These are phyloP conservation scores for Debaryomyces prosopidis DNA, from an alignment of 805 yeast genomes.

Conservation along the genomic window DNA sequence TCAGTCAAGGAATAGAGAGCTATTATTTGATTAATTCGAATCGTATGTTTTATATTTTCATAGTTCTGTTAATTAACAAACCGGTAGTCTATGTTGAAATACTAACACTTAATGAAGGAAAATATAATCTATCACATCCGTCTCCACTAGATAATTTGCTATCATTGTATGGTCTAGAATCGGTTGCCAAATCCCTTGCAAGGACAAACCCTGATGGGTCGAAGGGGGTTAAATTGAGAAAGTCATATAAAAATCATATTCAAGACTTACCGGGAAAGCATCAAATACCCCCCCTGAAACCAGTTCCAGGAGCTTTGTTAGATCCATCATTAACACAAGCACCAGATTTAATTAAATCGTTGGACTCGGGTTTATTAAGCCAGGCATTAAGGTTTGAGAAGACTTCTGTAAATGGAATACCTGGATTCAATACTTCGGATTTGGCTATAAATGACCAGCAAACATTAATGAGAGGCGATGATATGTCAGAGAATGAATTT, in stretches of 20 bases:
- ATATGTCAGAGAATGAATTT: conserved; percentile 35
- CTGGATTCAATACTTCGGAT: conserved; percentile 70
- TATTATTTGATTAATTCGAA: conserved; percentile 19
- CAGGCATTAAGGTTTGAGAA: conserved; percentile 60
- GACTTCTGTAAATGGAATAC: conserved; percentile 68
- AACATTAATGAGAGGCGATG: conserved; percentile 41
- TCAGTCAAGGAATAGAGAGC: conserved; percentile 8
- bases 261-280: conserved; percentile 82
- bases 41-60: conserved; percentile 13
- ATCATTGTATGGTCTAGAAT: conserved; percentile 63
- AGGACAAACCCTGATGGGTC: conserved; percentile 85
- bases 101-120: conserved; percentile 17
- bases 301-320: conserved; percentile 34
- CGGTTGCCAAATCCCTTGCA: conserved; percentile 77
- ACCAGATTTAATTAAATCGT: conserved; percentile 48
- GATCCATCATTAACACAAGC: conserved; percentile 37
- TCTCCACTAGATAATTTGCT: conserved; percentile 76
- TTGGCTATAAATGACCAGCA: conserved; percentile 60
- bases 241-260: conserved; percentile 92
- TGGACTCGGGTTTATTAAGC: conserved; percentile 50
- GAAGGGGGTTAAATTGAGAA: conserved; percentile 88
- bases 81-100: not conserved
- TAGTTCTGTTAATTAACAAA: not conserved
- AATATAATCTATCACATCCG: conserved; percentile 52
- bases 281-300: conserved; percentile 51